Base-by-base conservation (phyloP, 805 yeast species). In the Saccharomyces kudriavzevii region DNA sequence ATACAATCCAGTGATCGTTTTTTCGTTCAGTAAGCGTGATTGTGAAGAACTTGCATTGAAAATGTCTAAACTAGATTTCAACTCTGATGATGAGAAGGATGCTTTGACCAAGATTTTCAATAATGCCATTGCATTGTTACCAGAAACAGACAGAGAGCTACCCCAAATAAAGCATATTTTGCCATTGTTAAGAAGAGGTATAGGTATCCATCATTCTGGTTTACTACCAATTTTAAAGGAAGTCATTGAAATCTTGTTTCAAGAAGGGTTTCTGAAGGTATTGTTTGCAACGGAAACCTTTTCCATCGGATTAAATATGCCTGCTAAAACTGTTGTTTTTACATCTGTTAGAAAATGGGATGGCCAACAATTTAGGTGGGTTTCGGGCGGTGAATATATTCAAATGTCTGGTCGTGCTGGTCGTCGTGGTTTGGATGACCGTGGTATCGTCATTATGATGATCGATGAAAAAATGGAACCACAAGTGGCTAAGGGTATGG, bases 341-440 rank as follows among this genome's bases (percentile, higher is more conserved):
- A 94, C 99, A 0, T 88, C 92, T 31, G 99, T 94, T 22, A 83
- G 99, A 68, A 94, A 94, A 70, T 94, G 97, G 96, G 99, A 94
- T 74, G 99, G 99, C 63, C 83, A 82, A 58, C 96, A 92, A 20
- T 90, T 92, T 77, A 84, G 99, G 73, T 94, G 99, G 99, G 97
- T 94, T 30, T 88, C 96, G 53, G 99, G 99, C 55, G 99, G 99
- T 76, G 99, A 94, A 74, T 94, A 94, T 72, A 94, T 94, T 67
- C 99, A 94, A 74, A 94, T 94, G 99, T 89, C 97, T 47, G 99
- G 99, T 60, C 84, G 99, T 72, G 99, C 99, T 24, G 99, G 99
- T 63, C 91, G 99, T 78, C 88, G 99, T 79, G 99, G 99, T 67
- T 80, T 94, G 62, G 99, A 94, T 78, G 99, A 94, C 70, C 86